A percentile compares a stretch with the other conserved stretches of the same genome.
phyloP scores from a whole-genome alignment of 2,329 filamentous ascomycete genomes.

The Microsporum ferrugineum region DNA sequence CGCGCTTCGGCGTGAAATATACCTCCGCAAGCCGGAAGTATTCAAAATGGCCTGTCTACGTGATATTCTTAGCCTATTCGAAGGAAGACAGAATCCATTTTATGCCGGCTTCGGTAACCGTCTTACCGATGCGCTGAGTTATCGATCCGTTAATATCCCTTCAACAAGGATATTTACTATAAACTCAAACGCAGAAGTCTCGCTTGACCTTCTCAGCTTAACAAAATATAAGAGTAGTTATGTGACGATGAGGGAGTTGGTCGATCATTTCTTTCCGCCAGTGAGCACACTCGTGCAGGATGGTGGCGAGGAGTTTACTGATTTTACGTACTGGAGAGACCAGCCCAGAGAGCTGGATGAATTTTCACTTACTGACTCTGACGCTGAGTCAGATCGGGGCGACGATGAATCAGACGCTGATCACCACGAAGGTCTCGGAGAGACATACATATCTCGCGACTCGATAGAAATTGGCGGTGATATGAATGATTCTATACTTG shows the following conservation, averaged over 20 bases:
- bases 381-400: slow-evolving; percentile 31
- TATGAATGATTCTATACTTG: slow-evolving; percentile 33
- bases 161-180: slow-evolving; percentile 94
- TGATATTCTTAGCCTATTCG: slow-evolving; percentile 84
- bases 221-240: slow-evolving; percentile 97
- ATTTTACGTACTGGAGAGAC: slow-evolving; percentile 95
- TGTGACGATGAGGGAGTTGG: slow-evolving; percentile 90
- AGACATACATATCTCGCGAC: slow-evolving; percentile 45
- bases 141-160: slow-evolving; percentile 90
- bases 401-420: slow-evolving; percentile 37
- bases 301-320: slow-evolving; percentile 88
- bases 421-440: slow-evolving; percentile 34
- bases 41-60: slow-evolving; percentile 99
- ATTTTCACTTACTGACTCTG: slow-evolving; percentile 71
- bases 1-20: slow-evolving; percentile 80
- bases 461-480: slow-evolving; percentile 36
- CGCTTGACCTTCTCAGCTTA: slow-evolving; percentile 73
- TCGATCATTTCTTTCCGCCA: slow-evolving; percentile 96
- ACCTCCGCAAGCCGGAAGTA: slow-evolving; percentile 89
- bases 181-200: slow-evolving; percentile 94
- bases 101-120: slow-evolving; percentile 96
- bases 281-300: slow-evolving; percentile 75
- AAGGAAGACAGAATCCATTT: slow-evolving; percentile 66
- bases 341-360: slow-evolving; percentile 72
- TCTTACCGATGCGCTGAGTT: slow-evolving; percentile 89